Base-by-base conservation (phyloP, 75 land plant genomes). In the Pinus albicaulis region DNA sequence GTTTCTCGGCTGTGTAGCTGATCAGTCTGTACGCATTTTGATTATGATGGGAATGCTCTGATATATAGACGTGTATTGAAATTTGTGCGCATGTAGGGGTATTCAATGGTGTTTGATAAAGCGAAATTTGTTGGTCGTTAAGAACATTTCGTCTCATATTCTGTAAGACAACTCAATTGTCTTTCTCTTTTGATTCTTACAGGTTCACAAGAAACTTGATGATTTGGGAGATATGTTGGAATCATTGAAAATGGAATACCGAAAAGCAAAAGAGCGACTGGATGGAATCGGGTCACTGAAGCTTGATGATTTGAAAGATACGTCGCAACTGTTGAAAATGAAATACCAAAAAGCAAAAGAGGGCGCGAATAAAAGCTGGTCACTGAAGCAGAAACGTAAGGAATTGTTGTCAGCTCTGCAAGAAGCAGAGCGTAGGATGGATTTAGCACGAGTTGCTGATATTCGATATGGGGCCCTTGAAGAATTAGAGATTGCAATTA, bases 201-300 rank as follows among this genome's bases (percentile, higher is more conserved):
- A 90, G 92, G 92, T 88, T 2, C 76, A 78, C 19, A 88, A 75
- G 71, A 92, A 92, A 22, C 85, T 92, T 31, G 88, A 88, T 82
- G 90, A 92, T 78, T 77, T 92, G 79, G 84, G 90, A 56, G 95
- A 90, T 57, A 90, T 86, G 76, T 75, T 92, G 78, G 90, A 90
- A 53, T 92, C 99, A 4, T 64, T 97, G 76, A 85, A 77, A 84
- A 97, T 97, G 98, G 92, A 89, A 73, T 95, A 97, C 80, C 81
- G 72, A 57, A 91, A 89, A 74, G 98, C 94, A 79, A 94, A 94
- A 80, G 87, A 89, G 79, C 90, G 99, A 61, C 80, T 95, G 44
- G 98, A 95, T 86, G 92, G n/a, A n/a, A n/a, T n/a, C n/a, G n/a
- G n/a, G n/a, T n/a, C n/a, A n/a, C n/a, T n/a, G n/a, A n/a, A n/a